Percentiles rank a stretch among this genome's conserved stretches.
These are phyloP conservation scores for Xylariales sp. DNA, from an alignment of 2,329 filamentous ascomycete species.

Conservation along the genomic window DNA sequence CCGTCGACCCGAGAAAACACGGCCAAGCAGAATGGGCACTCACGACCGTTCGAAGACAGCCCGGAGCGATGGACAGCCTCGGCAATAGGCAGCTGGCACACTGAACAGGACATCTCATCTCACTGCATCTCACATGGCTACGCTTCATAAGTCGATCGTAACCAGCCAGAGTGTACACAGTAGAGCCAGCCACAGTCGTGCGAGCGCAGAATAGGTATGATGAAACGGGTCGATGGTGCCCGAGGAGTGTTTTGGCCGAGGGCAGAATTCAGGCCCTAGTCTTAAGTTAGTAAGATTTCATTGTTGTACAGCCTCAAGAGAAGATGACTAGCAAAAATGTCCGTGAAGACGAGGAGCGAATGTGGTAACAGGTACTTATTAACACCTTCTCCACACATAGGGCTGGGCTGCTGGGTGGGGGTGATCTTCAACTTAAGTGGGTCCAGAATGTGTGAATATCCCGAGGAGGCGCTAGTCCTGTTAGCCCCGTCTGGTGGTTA, in stretches of 20 bases:
- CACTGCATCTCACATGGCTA: neutral
- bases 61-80: neutral
- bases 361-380: neutral
- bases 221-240: neutral
- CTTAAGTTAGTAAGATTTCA: neutral
- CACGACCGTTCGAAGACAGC: neutral
- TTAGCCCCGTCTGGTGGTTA: neutral
- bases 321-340: too few species aligned
- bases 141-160: neutral
- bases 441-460: conserved; percentile 11
- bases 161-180: too few species aligned
- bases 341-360: too few species aligned
- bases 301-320: too few species aligned
- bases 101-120: conserved; percentile 1
- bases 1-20: conserved; percentile 9
- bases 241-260: conserved; percentile 9
- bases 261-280: conserved; percentile 6
- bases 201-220: neutral
- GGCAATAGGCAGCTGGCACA: conserved; percentile 1
- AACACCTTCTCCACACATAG: neutral
- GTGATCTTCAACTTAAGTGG: neutral
- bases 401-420: neutral
- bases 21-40: conserved; percentile 7
- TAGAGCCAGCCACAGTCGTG: too few species aligned
- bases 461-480: conserved; percentile 6